Conservation (phyloP, 228 moss, liverwort and hornwort genomes). For the Sphagnum fallax region DNA sequence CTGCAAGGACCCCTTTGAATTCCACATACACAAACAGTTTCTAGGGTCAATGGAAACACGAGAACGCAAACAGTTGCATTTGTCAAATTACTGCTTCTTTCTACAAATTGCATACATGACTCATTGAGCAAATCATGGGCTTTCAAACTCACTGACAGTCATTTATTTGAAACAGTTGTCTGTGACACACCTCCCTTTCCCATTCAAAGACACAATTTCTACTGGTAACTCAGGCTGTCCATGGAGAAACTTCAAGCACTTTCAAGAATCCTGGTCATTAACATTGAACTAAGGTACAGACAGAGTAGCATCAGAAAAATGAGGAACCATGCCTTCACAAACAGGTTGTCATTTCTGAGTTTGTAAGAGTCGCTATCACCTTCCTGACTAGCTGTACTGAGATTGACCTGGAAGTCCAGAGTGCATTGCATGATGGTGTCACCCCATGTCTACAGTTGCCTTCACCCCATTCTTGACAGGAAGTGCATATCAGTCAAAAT, state of each 20-base stretch:
- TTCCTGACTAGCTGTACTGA: constrained; percentile 45
- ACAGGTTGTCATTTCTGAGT: constrained; percentile 51
- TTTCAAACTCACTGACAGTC: too few species aligned
- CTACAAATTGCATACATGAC: neutral
- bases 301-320: neutral
- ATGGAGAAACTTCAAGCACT: too few species aligned
- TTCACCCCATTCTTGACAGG: constrained; percentile 59
- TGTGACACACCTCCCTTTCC: too few species aligned
- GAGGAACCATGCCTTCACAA: constrained; percentile 42
- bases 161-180: too few species aligned
- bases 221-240: too few species aligned
- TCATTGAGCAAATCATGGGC: too few species aligned
- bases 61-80: neutral
- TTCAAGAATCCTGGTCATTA: neutral
- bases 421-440: constrained; percentile 87
- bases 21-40: neutral
- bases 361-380: constrained; percentile 18
- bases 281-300: too few species aligned
- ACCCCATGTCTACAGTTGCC: constrained; percentile 64
- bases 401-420: constrained; percentile 66
- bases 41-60: neutral
- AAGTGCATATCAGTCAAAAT: constrained; percentile 55
- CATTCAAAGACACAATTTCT: too few species aligned
- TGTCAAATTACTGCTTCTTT: neutral
- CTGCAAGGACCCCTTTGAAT: neutral